These are phyloP conservation scores for Amanita pseudoporphyria DNA, from an alignment of 768 basidiomycete species.

Conservation along the genomic window DNA sequence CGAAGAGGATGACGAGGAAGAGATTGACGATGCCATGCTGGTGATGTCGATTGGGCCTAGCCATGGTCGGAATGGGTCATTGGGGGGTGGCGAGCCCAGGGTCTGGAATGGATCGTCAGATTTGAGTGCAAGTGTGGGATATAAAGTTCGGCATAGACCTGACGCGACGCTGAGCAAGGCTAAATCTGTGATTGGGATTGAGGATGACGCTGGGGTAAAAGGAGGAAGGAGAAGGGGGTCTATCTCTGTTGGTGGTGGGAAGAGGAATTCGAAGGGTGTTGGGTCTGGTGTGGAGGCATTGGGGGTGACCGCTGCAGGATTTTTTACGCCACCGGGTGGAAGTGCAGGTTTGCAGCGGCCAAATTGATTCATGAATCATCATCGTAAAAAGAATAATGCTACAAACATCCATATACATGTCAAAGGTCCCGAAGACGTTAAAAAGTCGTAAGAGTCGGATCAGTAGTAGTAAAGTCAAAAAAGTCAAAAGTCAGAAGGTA, in stretches of 20 bases:
- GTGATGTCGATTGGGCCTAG: constrained; percentile 59
- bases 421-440: too few species aligned
- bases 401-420: too few species aligned
- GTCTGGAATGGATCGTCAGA: constrained; percentile 21
- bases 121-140: constrained; percentile 17
- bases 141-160: too few species aligned
- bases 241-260: constrained; percentile 57
- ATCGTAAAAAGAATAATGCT: too few species aligned
- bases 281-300: constrained; percentile 72
- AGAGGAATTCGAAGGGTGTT: constrained; percentile 43
- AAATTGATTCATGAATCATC: too few species aligned
- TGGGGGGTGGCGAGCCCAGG: constrained; percentile 18
- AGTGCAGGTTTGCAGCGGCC: too few species aligned
- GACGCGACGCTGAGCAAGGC: constrained; percentile 26
- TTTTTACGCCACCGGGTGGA: constrained; percentile 41
- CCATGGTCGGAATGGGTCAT: constrained; percentile 12
- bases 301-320: constrained; percentile 68
- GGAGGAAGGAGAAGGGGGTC: constrained; percentile 39
- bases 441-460: too few species aligned
- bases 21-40: constrained; percentile 67
- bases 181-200: constrained; percentile 45
- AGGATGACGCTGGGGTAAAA: constrained; percentile 18
- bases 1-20: constrained; percentile 52
- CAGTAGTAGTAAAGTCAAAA: too few species aligned
- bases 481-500: too few species aligned